Base-by-base conservation (phyloP, 352 stramenopile genomes). In the Phytophthora foliorum region DNA sequence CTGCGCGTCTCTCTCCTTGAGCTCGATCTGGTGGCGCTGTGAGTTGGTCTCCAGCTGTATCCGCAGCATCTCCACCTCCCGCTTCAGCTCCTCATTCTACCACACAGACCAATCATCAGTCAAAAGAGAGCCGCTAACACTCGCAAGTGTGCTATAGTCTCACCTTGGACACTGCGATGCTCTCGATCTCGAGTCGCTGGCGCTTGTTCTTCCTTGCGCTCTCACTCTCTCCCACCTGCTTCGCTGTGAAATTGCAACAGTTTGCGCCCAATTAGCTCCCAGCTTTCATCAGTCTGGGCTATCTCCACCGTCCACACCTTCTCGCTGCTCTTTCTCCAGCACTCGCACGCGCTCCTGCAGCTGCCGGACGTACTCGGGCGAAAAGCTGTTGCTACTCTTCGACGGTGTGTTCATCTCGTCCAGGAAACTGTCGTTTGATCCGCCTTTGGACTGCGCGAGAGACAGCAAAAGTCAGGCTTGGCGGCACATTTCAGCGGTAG, bases 1-100 rank as follows among this genome's bases (percentile, higher is more conserved):
- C 36, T 91, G 74, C n/a, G 86, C 24, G 56, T 93, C 85, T 54
- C 85, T 75, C 57, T 92, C 84, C 60, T 89, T 90, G 10, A 92
- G 61, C 38, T 88, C 83, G 34, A 87, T 83, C 60, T 92, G 82
- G 39, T 93, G 82, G 25, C 69, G 72, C 59, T 91, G 82, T 2
- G 51, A 72, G 14, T 77, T 89, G 13, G 75, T 76, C 32, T 80
- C 69, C 51, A 90, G 50, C 59, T 91, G 85, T 41, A 90, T 72
- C 17, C 65, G 81, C 24, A 92, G 71, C 61, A 55, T 75, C 56
- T 86, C 77, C 24, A 90, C 57, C 36, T 92, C 77, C 7, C 75
- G 76, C 32, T 81, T 76, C 19, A 90, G 69, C 32, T 83, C 69
- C 11, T 83, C 63, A 57, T 72, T 87, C 86, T 93, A 38, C 14